Evolutionary conservation across 2,329 filamentous ascomycete genomes (phyloP).

Genomic region (Ceratocystis albifundus): DNA sequence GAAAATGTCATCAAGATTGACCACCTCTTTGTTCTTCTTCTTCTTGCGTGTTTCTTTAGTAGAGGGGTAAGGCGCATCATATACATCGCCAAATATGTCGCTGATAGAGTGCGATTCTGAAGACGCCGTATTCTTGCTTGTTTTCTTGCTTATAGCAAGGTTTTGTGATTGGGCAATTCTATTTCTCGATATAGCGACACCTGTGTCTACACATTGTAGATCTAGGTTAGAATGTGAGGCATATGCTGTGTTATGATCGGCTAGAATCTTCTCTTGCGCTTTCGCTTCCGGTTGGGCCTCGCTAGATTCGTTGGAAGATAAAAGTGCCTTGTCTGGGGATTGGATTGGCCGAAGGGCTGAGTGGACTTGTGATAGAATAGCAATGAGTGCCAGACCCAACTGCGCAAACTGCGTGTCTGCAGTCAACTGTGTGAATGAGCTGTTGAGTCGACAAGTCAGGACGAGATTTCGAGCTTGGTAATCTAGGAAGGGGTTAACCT

Average conservation of each 20-base stretch:
- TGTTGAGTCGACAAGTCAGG: slow-evolving; percentile 27
- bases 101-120: background rate
- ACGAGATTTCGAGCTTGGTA: background rate
- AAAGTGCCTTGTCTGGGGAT: background rate
- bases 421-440: slow-evolving; percentile 56
- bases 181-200: slow-evolving; percentile 3
- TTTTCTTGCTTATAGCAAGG: no score
- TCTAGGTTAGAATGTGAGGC: background rate
- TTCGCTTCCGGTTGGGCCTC: background rate
- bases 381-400: slow-evolving; percentile 58
- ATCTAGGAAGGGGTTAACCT: slow-evolving; percentile 23
- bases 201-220: background rate
- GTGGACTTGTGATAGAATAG: slow-evolving; percentile 46
- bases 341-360: slow-evolving; percentile 6
- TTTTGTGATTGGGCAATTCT: background rate
- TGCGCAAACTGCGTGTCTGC: slow-evolving; percentile 62
- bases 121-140: background rate
- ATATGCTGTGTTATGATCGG: no score
- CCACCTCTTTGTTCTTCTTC: background rate
- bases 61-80: background rate
- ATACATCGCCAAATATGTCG: background rate
- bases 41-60: background rate
- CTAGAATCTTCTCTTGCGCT: background rate
- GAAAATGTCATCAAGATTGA: slow-evolving; percentile 15
- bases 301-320: background rate